phyloP scores from a whole-genome alignment of 2,329 filamentous ascomycete genomes.

The Aquanectria penicillioides region DNA sequence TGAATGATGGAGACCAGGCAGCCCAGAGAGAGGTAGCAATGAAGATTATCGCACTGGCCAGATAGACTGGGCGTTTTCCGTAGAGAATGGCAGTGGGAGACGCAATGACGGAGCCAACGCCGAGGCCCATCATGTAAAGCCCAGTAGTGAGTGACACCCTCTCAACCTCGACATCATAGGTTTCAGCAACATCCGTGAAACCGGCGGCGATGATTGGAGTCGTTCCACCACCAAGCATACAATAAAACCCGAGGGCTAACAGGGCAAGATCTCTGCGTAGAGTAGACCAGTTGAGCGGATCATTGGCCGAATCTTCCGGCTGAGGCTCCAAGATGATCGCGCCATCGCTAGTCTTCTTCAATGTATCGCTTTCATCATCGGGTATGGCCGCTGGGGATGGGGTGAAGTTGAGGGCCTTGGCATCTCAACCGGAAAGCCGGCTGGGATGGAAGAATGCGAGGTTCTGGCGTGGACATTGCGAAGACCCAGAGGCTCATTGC shows the following conservation, averaged over 20 bases:
- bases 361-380: conserved; percentile 49
- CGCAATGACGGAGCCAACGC: conserved; percentile 83
- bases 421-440: conserved; percentile 52
- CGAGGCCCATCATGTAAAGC: conserved; percentile 93
- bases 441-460: conserved; percentile 66
- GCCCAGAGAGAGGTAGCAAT: conserved; percentile 84
- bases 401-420: conserved; percentile 43
- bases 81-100: conserved; percentile 92
- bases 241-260: conserved; percentile 88
- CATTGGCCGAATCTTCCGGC: conserved; percentile 89
- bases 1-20: conserved; percentile 82
- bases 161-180: conserved; percentile 73
- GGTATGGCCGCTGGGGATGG: conserved; percentile 21
- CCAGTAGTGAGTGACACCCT: conserved; percentile 88
- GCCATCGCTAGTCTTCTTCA: conserved; percentile 84
- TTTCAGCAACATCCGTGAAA: conserved; percentile 80
- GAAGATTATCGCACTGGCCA: conserved; percentile 81
- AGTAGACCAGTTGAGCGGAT: conserved; percentile 90
- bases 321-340: conserved; percentile 90
- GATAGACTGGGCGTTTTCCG: conserved; percentile 91
- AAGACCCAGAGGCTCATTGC: conserved; percentile 69
- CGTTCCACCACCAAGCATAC: conserved; percentile 92
- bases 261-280: conserved; percentile 85
- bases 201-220: conserved; percentile 90
- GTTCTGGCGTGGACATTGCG: conserved; percentile 66